Percentiles rank a stretch among this genome's conserved stretches.
phyloP scores from a whole-genome alignment of 495 filamentous ascomycete genomes.

The Podospora pseudopauciseta region DNA sequence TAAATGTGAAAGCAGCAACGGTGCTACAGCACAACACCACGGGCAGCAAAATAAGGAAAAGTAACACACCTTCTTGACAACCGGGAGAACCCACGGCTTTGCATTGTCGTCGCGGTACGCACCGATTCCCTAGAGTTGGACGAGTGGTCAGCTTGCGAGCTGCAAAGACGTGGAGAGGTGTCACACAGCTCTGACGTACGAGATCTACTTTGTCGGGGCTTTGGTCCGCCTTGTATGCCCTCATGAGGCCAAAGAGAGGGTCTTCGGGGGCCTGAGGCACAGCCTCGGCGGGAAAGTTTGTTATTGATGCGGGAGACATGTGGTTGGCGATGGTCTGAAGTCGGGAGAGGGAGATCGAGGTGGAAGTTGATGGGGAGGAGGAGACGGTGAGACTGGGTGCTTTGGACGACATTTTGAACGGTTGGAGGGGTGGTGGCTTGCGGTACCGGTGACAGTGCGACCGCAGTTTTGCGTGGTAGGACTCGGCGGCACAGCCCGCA shows the following conservation, averaged over 20 bases:
- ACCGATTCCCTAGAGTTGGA: slow-evolving; percentile 65
- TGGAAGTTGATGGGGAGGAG: slow-evolving; percentile 22
- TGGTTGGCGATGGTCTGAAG: slow-evolving; percentile 46
- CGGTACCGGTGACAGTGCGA: slow-evolving; percentile 19
- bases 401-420: slow-evolving; percentile 30
- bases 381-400: slow-evolving; percentile 21
- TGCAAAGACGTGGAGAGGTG: neutral
- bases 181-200: slow-evolving; percentile 29
- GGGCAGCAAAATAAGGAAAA: slow-evolving; percentile 3
- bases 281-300: slow-evolving; percentile 70
- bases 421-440: slow-evolving; percentile 2
- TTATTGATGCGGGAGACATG: slow-evolving; percentile 43
- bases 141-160: slow-evolving; percentile 3
- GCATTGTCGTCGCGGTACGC: slow-evolving; percentile 94
- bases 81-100: slow-evolving; percentile 97
- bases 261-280: slow-evolving; percentile 93
- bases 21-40: neutral
- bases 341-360: slow-evolving; percentile 32
- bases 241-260: slow-evolving; percentile 89
- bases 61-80: slow-evolving; percentile 81
- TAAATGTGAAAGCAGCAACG: slow-evolving; percentile 5
- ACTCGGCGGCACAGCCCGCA: slow-evolving; percentile 18
- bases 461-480: slow-evolving; percentile 13
- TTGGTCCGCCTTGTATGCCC: slow-evolving; percentile 79
- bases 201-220: slow-evolving; percentile 89